Base-by-base conservation (phyloP, 192 early-diverging fungal species). In the Gryganskiella cystojenkinii region DNA sequence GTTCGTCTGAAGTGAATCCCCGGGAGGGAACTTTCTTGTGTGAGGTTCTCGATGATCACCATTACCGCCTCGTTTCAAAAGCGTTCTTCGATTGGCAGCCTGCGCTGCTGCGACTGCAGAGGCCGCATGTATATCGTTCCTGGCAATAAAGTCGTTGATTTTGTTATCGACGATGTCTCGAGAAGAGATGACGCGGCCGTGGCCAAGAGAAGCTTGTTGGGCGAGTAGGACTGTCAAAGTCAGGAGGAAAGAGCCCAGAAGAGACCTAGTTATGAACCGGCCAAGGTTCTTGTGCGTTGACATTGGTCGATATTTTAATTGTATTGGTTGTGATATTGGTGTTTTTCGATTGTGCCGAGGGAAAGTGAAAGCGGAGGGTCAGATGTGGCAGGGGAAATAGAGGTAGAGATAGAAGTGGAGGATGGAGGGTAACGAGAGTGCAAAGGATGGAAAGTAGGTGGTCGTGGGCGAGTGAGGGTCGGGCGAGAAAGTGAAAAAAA, bases 21-120 rank as follows among this genome's bases (percentile, higher is more conserved):
- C n/a, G 30, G 33, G 24, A 6, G 52, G 53, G 4, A 28, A 6
- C 4, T 31, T 46, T 30, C 4, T 14, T 19, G 59, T 53, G 25
- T 61, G 56, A 42, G 65, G 20, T 60, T 24, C 27, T 45, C 19
- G 40, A 43, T 45, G 25, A 35, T n/a, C n/a, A n/a, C n/a, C n/a
- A n/a, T n/a, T n/a, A n/a, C n/a, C n/a, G n/a, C n/a, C n/a, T 40
- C 37, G 37, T 40, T 40, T 40, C 37, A 5, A 40, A 40, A 40
- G 37, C 13, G 37, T 13, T 40, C 13, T 13, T 5, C 13, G 37
- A 9, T 13, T 40, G 7, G 5, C 37, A 13, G 37, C 37, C 13
- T 40, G 7, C 13, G 37, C 37, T 40, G 37, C 37, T 40, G 37
- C 37, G 37, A 40, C 13, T 9, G 37, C 37, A 5, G 37, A n/a